Percentiles rank a stretch among this genome's conserved stretches.
These are phyloP conservation scores for Medicago ruthenica DNA, from an alignment of 306 rosid genomes.

Conservation along the genomic window DNA sequence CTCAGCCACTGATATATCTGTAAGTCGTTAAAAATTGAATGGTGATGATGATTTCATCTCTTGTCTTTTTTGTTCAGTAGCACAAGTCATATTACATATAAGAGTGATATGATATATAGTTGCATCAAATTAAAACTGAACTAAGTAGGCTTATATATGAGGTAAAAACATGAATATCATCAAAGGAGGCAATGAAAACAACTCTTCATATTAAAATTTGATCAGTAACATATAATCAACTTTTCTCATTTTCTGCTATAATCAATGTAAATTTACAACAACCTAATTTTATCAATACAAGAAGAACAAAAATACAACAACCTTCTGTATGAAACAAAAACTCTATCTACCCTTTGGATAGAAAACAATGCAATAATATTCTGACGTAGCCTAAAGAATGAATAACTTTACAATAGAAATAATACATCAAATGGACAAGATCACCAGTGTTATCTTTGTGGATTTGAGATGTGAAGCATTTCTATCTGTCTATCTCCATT, in stretches of 20 bases:
- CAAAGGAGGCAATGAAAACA: slow-evolving; percentile 6
- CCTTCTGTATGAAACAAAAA: slow-evolving; percentile 42
- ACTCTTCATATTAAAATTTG: slow-evolving; percentile 20
- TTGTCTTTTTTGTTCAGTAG: too few species aligned
- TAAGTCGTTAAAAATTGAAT: too few species aligned
- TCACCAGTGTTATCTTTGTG: slow-evolving; percentile 47
- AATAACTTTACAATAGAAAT: slow-evolving; percentile 55
- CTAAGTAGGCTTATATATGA: not conserved
- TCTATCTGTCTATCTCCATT: slow-evolving; percentile 66
- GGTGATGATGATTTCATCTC: too few species aligned
- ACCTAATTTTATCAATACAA: slow-evolving; percentile 44
- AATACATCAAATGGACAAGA: slow-evolving; percentile 14
- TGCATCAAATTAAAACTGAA: too few species aligned
- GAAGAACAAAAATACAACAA: slow-evolving; percentile 41
- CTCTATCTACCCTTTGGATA: slow-evolving; percentile 74
- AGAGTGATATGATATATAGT: too few species aligned
- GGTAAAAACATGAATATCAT: not conserved
- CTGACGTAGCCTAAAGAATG: slow-evolving; percentile 80
- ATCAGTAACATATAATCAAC: slow-evolving; percentile 4
- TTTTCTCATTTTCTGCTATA: slow-evolving; percentile 32
- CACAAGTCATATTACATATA: too few species aligned
- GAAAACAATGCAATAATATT: slow-evolving; percentile 43
- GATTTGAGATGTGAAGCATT: slow-evolving; percentile 63
- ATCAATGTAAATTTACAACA: slow-evolving; percentile 54
- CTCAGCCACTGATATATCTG: too few species aligned